Base-by-base conservation (phyloP, 108 stramenopile genomes). In the Schizochytrium sp. region DNA sequence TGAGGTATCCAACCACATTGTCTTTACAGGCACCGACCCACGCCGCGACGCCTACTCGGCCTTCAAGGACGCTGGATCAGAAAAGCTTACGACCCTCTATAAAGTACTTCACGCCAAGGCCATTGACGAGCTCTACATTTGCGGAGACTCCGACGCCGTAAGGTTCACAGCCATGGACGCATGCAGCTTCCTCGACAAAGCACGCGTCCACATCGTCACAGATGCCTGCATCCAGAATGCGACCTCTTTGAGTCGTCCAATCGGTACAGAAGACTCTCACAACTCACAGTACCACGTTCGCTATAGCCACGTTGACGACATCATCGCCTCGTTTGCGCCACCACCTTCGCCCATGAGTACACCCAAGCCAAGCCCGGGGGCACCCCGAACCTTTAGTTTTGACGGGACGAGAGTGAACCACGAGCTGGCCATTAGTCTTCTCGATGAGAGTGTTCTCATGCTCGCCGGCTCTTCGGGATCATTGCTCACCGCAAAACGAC, bases 11-110 rank as follows among this genome's bases (percentile, higher is more conserved):
- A 48, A 23, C 58, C 16, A 18, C 41, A 29, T 72, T 57, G 58
- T 89, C 87, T 28, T 28, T 10, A 87, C 89, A 4, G 89, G 89
- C 44, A 89, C 58, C 5, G 60, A 58, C 88, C 87, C 41, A n/a
- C 88, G 45, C 21, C 34, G 89, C 14, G 89, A 89, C 59, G 8
- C 47, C 72, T 89, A 89, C 88, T 47, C 44, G 5, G 89, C 48
- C 47, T 89, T 89, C 28, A 45, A 53, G 29, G 89, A 89, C 28
- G 25, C 6, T n/a, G 89, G 87, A n/a, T n/a, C 51, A 16, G n/a
- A 43, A 28, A 48, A 72, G 16, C 43, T 83, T 3, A 89, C 89
- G 1, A 0, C 23, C 41, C 23, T 89, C 41, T 8, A 58, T 5
- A 45, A 18, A 5, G 2, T 47, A 23, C 57, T 89, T 0, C 41